A percentile compares a stretch with the other conserved stretches of the same genome.
Evolutionary conservation across 805 yeast species (phyloP).

Genomic region (Cyberlindnera sargentensis): DNA sequence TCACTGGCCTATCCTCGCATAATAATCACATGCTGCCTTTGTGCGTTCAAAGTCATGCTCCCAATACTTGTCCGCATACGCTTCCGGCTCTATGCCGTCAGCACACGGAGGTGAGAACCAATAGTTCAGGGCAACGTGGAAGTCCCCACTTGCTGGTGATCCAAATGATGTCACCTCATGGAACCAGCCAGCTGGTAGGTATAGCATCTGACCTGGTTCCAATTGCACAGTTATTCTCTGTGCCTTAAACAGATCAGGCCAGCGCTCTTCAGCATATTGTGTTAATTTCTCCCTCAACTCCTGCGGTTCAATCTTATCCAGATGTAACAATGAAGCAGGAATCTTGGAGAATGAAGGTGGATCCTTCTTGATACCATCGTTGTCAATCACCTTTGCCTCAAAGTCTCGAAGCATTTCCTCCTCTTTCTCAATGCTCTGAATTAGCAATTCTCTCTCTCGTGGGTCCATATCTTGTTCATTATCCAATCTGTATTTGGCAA

Average conservation of each 20-base stretch:
- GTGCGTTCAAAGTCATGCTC: constrained; percentile 42
- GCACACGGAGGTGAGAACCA: constrained; percentile 62
- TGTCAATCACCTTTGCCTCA: constrained; percentile 13
- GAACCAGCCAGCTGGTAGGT: constrained; percentile 75
- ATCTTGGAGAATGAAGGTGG: constrained; percentile 66
- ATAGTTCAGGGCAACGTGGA: constrained; percentile 62
- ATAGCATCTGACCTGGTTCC: constrained; percentile 59
- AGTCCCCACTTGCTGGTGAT: constrained; percentile 13
- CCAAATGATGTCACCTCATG: constrained; percentile 73
- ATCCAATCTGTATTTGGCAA: constrained; percentile 36
- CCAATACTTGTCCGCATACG: constrained; percentile 51
- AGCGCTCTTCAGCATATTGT: constrained; percentile 32
- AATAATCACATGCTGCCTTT: constrained; percentile 23
- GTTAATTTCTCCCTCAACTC: constrained; percentile 24
- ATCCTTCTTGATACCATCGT: constrained; percentile 28
- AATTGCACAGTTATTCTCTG: constrained; percentile 40
- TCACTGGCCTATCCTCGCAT: neutral
- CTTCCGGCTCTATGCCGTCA: constrained; percentile 24
- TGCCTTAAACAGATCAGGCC: constrained; percentile 41
- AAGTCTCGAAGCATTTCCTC: constrained; percentile 14
- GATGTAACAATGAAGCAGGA: constrained; percentile 57
- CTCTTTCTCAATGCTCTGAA: constrained; percentile 24
- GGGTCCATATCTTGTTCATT: constrained; percentile 19
- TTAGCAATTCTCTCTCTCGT: constrained; percentile 20
- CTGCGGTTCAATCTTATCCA: constrained; percentile 41